phyloP scores from a whole-genome alignment of 345 rosid species.

The Eucalyptus camaldulensis region DNA sequence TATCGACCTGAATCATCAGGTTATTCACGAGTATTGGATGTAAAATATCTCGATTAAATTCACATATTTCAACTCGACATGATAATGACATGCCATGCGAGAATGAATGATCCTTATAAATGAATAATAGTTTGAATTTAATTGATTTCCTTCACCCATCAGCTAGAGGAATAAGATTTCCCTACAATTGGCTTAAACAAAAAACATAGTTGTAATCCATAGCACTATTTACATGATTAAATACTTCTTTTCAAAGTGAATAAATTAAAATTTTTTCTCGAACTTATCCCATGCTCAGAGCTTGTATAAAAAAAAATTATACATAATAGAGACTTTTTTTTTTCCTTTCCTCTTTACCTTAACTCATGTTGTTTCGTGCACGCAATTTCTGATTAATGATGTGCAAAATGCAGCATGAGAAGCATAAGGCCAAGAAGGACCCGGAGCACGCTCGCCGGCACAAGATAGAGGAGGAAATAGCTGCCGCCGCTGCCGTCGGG shows the following conservation, averaged over 20 bases:
- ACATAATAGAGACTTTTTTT: not conserved
- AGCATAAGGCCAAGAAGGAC: constrained; percentile 24
- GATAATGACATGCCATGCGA: not conserved
- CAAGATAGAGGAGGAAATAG: constrained; percentile 37
- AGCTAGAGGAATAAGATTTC: not conserved
- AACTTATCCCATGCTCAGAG: no score
- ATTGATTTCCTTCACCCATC: not conserved
- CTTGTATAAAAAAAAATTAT: no score
- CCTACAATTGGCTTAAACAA: not conserved
- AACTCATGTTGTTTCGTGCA: not conserved
- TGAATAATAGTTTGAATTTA: not conserved
- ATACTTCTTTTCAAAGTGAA: no score
- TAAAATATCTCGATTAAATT: not conserved
- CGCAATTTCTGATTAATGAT: not conserved
- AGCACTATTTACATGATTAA: no score
- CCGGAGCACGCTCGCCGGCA: constrained; percentile 45
- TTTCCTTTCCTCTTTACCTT: not conserved
- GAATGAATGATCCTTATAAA: not conserved
- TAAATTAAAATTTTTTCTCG: no score
- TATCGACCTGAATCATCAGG: not conserved
- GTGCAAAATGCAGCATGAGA: not conserved
- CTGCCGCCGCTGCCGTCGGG: constrained; percentile 22
- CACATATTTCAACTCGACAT: not conserved
- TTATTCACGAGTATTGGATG: not conserved
- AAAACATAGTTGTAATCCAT: not conserved